Base-by-base conservation (phyloP, 1,284 basidiomycete species). In the Sphagnurus paluster region DNA sequence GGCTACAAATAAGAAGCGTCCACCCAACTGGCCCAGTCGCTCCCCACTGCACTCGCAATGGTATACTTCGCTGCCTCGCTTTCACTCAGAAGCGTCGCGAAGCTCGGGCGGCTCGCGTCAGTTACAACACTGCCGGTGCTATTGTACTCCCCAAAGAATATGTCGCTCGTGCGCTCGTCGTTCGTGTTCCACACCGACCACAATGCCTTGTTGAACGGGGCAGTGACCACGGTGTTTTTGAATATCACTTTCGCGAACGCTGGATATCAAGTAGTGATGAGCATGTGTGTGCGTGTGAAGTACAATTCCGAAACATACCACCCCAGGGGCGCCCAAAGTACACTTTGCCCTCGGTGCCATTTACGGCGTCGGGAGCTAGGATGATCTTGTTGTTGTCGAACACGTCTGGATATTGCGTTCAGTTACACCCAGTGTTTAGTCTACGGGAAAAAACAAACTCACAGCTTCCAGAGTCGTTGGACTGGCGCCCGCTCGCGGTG, bases 291-390 rank as follows among this genome's bases (percentile, higher is more conserved):
- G 5, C 16, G 14, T 16, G 33, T 17, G 8, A 17, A 7, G 13
- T 4, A 14, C 19, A 21, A 13, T 2, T n/a, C n/a, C n/a, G 11
- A 7, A 19, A 16, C 49, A 17, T 36, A 71, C 70, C 63, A 62
- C 62, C 66, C 79, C 79, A 80, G 28, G 79, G 79, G 6, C 79
- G 63, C 16, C 79, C 78, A 13, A 80, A 65, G 59, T 66, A 77
- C n/a, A 67, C 61, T 3, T 69, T 65, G 20, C 68, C 68, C 67
- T 9, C 61, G 2, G 72, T 71, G 33, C 68, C 67, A 4, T 71
- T 63, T 6, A 33, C 62, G 2, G 72, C 72, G 29, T 69, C 68
- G 3, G 71, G 63, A 1, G 76, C 75, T 26, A 75, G 66, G 26
- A 77, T 61, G 32, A 79, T 70, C 2, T 64, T 71, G 56, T 77